Conservation (phyloP, 2,329 filamentous ascomycete genomes). For the Blumeriella jaapii region DNA sequence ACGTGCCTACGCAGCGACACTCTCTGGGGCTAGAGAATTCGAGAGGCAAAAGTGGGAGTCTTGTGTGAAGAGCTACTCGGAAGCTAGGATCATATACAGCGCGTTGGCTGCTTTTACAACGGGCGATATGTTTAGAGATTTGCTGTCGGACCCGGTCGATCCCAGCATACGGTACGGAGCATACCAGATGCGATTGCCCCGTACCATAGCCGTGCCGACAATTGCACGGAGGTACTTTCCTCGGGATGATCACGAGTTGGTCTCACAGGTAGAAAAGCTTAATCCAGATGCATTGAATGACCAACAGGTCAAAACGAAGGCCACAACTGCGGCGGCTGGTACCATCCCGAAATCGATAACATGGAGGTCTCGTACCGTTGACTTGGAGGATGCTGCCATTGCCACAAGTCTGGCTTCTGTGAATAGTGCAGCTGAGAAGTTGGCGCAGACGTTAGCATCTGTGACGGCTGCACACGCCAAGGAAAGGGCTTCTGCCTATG, state of each 20-base stretch:
- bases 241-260: slow-evolving; percentile 46
- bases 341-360: slow-evolving; percentile 62
- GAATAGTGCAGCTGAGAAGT: slow-evolving; percentile 37
- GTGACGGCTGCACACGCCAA: slow-evolving; percentile 37
- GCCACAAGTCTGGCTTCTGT: slow-evolving; percentile 71
- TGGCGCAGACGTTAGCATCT: slow-evolving; percentile 38
- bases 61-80: slow-evolving; percentile 65
- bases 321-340: slow-evolving; percentile 38
- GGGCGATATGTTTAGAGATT: slow-evolving; percentile 74
- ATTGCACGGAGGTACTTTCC: slow-evolving; percentile 76
- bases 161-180: slow-evolving; percentile 90
- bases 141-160: slow-evolving; percentile 77
- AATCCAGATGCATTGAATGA: slow-evolving; percentile 58
- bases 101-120: slow-evolving; percentile 55
- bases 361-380: slow-evolving; percentile 78
- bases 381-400: slow-evolving; percentile 87
- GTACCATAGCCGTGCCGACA: slow-evolving; percentile 68
- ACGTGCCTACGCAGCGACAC: slow-evolving; percentile 66
- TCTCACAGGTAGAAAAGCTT: slow-evolving; percentile 56
- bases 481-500: slow-evolving; percentile 77
- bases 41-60: slow-evolving; percentile 80
- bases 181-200: slow-evolving; percentile 79
- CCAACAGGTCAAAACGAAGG: slow-evolving; percentile 35
- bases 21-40: slow-evolving; percentile 68
- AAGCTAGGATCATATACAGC: slow-evolving; percentile 72